phyloP scores from a whole-genome alignment of 2,329 filamentous ascomycete genomes.

The Penicillium carneum region DNA sequence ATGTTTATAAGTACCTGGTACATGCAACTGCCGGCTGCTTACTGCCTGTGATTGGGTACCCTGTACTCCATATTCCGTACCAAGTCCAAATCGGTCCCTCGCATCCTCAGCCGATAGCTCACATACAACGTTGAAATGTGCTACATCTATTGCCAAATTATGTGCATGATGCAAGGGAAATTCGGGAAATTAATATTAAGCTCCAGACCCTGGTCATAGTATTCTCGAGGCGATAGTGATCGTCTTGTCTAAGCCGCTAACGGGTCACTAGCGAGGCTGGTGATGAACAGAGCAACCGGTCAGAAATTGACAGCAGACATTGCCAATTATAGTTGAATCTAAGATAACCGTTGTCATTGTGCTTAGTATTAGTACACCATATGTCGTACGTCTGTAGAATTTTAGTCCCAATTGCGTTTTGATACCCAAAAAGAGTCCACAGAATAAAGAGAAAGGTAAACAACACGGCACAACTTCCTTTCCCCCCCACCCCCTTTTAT shows the following conservation, averaged over 20 bases:
- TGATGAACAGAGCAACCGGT: slow-evolving; percentile 18
- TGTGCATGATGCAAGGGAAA: slow-evolving; percentile 26
- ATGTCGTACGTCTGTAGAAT: not conserved
- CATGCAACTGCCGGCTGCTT: not conserved
- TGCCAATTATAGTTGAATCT: not conserved
- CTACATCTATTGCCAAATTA: not conserved
- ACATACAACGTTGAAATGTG: slow-evolving; percentile 11
- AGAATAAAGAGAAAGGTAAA: slow-evolving; percentile 8
- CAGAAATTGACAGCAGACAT: slow-evolving; percentile 9
- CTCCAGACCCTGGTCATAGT: not conserved
- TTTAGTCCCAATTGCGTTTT: not conserved
- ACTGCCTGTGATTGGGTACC: slow-evolving; percentile 5
- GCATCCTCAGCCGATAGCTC: slow-evolving; percentile 22
- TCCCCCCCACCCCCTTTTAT: slow-evolving; percentile 13
- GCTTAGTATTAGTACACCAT: not conserved
- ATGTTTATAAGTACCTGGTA: slow-evolving; percentile 11
- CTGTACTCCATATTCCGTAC: not conserved
- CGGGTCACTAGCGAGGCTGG: slow-evolving; percentile 25
- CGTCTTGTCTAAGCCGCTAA: slow-evolving; percentile 19
- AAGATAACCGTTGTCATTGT: not conserved
- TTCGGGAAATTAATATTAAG: slow-evolving; percentile 16
- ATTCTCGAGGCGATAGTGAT: slow-evolving; percentile 31
- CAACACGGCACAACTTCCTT: not conserved
- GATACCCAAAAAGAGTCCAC: not conserved
- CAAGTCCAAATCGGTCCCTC: slow-evolving; percentile 13